Evolutionary conservation across 1,139 yeast species (phyloP), one percentile per base, ranked within the genome.

Genomic region (Sugiyamaella castrensis): DNA sequence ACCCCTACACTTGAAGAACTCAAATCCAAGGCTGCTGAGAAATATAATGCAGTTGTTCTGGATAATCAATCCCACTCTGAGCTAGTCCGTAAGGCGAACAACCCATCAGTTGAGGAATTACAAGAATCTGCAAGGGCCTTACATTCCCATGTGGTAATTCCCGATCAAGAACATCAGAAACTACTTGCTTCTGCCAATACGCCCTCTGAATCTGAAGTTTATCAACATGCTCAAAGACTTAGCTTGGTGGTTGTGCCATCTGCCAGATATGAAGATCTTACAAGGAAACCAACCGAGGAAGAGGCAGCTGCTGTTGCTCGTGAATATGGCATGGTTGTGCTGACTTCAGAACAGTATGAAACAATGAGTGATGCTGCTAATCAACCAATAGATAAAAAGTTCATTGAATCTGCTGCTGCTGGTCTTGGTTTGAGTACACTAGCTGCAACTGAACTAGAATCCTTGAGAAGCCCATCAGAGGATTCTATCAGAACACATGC

Each of bases 131-230:
- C 43, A 8, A 24, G 40, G 16, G 36, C 47, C 13, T 31, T 33
- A 35, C 36, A 38, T 47, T 71, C 74, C 41, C 63, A 80, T 53
- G 74, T 75, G 4, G 51, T 79, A 13, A 53, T 82, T 12, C 72
- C 82, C 2, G 57, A 64, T 41, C 56, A 53, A 0, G 67, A 66
- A 16, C 58, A 58, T 27, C 54, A 58, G 3, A 51, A 50, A 2
- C 50, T 70, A 33, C 46, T 52, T 1, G 47, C 59, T 12, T 50
- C 56, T 19, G 57, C 59, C 1, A 24, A 39, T 7, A 50, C 57
- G 24, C 63, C 56, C 32, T 51, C 64, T 2, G 33, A 34, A 3
- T 56, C 56, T 5, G 60, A 62, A 33, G 50, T 57, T 32, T 36
- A 42, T n/a, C 28, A 44, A 27, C 44, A 52, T n/a, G 57, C 59